These are phyloP conservation scores for Podospora fimiseda DNA, from an alignment of 495 filamentous ascomycete species.

Conservation along the genomic window DNA sequence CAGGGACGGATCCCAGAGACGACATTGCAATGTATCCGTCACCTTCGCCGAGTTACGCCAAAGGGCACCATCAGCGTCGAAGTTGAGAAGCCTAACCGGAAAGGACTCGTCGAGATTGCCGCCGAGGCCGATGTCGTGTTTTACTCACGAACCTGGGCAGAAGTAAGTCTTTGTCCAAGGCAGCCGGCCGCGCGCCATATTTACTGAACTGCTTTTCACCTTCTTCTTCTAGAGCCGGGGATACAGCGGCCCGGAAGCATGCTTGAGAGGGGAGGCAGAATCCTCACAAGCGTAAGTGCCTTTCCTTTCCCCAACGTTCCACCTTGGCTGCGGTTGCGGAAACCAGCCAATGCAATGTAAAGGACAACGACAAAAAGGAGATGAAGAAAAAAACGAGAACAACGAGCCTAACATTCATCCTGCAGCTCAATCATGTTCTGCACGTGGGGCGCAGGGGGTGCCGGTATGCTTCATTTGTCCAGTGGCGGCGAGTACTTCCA, in stretches of 20 bases:
- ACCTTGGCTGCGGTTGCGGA: neutral
- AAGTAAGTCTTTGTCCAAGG: slow-evolving; percentile 38
- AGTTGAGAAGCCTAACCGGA: slow-evolving; percentile 59
- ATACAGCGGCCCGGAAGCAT: slow-evolving; percentile 27
- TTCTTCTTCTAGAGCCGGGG: slow-evolving; percentile 24
- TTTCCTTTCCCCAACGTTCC: slow-evolving; percentile 5
- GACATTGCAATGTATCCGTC: slow-evolving; percentile 53
- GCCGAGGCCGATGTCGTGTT: slow-evolving; percentile 61
- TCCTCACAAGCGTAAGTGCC: slow-evolving; percentile 28
- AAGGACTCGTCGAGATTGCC: slow-evolving; percentile 55
- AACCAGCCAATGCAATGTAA: neutral
- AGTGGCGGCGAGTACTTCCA: slow-evolving; percentile 32
- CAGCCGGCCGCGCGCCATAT: too few relatives aligned
- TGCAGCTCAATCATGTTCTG: slow-evolving; percentile 53
- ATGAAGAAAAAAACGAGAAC: neutral
- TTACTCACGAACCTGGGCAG: slow-evolving; percentile 65
- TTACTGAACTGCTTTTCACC: neutral
- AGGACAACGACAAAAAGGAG: neutral
- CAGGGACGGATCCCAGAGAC: slow-evolving; percentile 60
- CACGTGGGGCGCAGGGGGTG: slow-evolving; percentile 63
- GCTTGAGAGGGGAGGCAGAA: slow-evolving; percentile 26
- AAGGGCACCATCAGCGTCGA: slow-evolving; percentile 57
- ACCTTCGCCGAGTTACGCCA: slow-evolving; percentile 46
- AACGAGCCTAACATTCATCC: slow-evolving; percentile 2
- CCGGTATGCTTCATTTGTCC: slow-evolving; percentile 40